phyloP scores from a whole-genome alignment of 805 yeast genomes.

The Sugiyamaella chiloensis region DNA sequence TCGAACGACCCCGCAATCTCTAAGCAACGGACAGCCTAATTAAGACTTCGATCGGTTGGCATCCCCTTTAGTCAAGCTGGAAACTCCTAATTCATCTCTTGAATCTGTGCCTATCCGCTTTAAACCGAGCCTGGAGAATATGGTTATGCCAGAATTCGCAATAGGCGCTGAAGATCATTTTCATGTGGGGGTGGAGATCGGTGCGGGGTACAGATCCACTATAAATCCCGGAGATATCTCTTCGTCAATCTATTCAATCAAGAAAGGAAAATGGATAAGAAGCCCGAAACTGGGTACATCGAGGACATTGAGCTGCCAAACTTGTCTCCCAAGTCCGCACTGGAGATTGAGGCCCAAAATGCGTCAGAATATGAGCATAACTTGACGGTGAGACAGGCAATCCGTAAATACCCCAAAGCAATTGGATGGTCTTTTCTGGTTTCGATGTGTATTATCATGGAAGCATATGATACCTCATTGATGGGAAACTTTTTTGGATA shows the following conservation, averaged over 20 bases:
- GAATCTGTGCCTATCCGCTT: too few species aligned
- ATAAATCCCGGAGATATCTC: too few species aligned
- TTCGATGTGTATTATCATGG: constrained; percentile 46
- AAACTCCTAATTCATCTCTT: too few species aligned
- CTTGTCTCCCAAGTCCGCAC: background rate
- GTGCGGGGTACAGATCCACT: too few species aligned
- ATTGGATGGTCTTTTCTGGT: constrained; percentile 45
- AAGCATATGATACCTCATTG: constrained; percentile 45
- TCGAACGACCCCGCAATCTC: too few species aligned
- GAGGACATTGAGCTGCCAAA: background rate
- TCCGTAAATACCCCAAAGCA: constrained; percentile 43
- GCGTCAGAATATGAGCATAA: constrained; percentile 4
- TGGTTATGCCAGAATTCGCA: too few species aligned
- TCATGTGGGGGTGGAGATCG: background rate
- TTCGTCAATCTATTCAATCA: too few species aligned
- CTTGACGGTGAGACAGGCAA: constrained; percentile 31
- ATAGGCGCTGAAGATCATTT: too few species aligned
- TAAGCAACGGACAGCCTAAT: too few species aligned
- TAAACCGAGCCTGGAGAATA: too few species aligned
- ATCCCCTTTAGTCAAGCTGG: too few species aligned
- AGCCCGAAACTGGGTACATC: background rate
- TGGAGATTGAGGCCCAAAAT: background rate
- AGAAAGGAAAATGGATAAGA: background rate
- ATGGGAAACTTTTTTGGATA: constrained; percentile 41
- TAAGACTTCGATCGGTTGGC: too few species aligned